A percentile compares a stretch with the other conserved stretches of the same genome.
These are phyloP conservation scores for Torrubiella hemipterigena DNA, from an alignment of 2,329 filamentous ascomycete species.

Conservation along the genomic window DNA sequence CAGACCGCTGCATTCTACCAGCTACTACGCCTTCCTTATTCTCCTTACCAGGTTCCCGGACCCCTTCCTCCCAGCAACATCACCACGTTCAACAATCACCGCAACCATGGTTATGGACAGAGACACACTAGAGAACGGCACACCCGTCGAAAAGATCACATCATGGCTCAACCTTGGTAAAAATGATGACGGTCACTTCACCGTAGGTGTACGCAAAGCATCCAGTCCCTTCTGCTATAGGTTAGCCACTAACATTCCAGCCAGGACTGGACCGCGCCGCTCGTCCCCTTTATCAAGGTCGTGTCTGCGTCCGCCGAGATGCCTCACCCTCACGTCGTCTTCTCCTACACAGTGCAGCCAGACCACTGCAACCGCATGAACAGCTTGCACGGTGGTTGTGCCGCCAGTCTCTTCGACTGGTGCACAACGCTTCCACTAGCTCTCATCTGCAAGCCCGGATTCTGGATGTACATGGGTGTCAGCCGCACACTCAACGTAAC, in stretches of 20 bases:
- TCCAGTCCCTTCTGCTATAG: no score
- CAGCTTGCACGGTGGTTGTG: constrained; percentile 51
- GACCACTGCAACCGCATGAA: constrained; percentile 39
- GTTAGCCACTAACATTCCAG: no score
- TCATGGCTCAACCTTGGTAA: constrained; percentile 18
- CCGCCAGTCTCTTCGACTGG: constrained; percentile 56
- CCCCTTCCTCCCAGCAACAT: no score
- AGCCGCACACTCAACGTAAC: constrained; percentile 54
- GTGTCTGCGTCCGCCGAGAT: constrained; percentile 19
- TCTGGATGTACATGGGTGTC: constrained; percentile 52
- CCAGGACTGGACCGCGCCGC: constrained; percentile 31
- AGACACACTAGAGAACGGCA: constrained; percentile 1
- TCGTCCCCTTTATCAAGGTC: constrained; percentile 29
- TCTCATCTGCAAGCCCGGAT: constrained; percentile 43
- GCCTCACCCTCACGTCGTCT: constrained; percentile 27
- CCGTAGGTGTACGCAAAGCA: constrained; percentile 20
- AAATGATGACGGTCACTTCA: constrained; percentile 15
- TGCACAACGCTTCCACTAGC: constrained; percentile 48
- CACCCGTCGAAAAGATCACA: constrained; percentile 16
- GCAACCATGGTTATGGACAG: not conserved
- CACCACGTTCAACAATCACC: not conserved
- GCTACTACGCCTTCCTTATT: no score
- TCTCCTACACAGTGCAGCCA: constrained; percentile 35
- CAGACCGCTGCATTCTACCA: no score
- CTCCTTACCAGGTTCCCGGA: no score